Evolutionary conservation across 2,329 filamentous ascomycete species (phyloP).

Genomic region (Fusarium sp.): DNA sequence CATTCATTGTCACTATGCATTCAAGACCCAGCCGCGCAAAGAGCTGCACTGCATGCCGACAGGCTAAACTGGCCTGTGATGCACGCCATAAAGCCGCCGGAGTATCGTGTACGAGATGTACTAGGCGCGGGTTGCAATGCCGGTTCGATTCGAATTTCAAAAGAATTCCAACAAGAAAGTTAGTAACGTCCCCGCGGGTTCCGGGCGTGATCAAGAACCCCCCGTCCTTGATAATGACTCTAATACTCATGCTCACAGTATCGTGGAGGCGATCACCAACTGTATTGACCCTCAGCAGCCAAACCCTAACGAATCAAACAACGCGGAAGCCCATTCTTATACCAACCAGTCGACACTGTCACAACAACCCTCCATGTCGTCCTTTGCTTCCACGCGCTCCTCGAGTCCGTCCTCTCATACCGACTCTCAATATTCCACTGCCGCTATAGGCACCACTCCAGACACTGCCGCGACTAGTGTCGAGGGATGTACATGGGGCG

Average conservation of each 20-base stretch:
- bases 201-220: too few relatives aligned
- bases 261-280: neutral
- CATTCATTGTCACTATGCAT: neutral
- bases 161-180: neutral
- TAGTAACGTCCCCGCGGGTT: fast-evolving
- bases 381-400: neutral
- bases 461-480: neutral
- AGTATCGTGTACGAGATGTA: neutral
- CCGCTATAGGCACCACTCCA: too few relatives aligned
- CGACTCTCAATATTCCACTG: neutral
- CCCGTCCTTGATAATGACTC: fast-evolving
- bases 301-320: too few relatives aligned
- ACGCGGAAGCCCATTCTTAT: neutral
- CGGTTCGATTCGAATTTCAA: neutral
- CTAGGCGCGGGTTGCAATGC: neutral
- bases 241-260: neutral
- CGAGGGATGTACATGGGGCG: fast-evolving
- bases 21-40: neutral
- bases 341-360: neutral
- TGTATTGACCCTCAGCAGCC: neutral
- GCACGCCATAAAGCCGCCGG: neutral
- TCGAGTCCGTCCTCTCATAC: neutral
- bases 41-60: neutral
- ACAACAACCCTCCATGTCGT: too few relatives aligned
- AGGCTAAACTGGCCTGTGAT: neutral